Conservation (phyloP, 225 moss, liverwort and hornwort genomes). For the Pseudoscleropodium purum region DNA sequence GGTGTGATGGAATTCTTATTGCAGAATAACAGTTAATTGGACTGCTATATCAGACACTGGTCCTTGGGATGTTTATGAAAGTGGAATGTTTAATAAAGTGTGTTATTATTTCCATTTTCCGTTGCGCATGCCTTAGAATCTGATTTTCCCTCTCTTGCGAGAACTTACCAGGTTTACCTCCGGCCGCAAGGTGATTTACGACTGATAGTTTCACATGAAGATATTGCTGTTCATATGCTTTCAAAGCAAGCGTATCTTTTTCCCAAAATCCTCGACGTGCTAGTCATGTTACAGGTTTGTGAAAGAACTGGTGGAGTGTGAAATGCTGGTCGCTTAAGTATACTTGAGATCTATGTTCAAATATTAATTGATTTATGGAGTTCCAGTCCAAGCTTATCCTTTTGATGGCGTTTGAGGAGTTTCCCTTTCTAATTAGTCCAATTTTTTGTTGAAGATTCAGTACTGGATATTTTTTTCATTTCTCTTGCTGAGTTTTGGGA, state of each 20-base stretch:
- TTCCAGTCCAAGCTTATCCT: neutral
- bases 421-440: neutral
- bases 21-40: neutral
- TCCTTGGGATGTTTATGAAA: neutral
- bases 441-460: neutral
- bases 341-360: neutral
- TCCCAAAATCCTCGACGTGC: constrained; percentile 20
- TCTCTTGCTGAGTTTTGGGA: neutral
- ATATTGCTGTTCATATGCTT: constrained; percentile 42
- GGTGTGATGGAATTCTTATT: neutral
- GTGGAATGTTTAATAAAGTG: neutral
- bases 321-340: neutral
- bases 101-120: neutral
- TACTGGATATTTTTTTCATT: neutral
- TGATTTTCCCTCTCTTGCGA: neutral
- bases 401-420: neutral
- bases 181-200: constrained; percentile 62
- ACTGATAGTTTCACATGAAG: constrained; percentile 43
- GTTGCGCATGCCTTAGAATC: neutral
- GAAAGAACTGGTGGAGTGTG: neutral
- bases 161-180: constrained; percentile 37
- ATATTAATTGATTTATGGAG: neutral
- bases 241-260: constrained; percentile 18
- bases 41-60: neutral
- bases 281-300: constrained; percentile 42